phyloP scores from a whole-genome alignment of 306 rosid genomes.

The Fagus crenata region DNA sequence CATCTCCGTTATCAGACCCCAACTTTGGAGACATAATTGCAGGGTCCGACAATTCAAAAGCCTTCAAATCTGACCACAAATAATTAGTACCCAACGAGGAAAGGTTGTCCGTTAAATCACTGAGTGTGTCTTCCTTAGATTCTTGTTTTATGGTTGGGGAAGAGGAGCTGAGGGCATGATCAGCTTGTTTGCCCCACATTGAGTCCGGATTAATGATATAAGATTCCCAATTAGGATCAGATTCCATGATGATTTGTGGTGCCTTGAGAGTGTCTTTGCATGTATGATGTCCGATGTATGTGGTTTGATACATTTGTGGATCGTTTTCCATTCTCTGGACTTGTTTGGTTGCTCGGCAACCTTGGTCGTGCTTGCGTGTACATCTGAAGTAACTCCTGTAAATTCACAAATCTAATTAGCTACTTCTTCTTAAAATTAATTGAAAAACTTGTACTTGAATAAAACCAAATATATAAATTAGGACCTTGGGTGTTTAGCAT shows the following conservation, averaged over 20 bases:
- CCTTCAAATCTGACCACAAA: conserved; percentile 63
- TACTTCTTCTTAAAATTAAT: not conserved
- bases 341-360: conserved; percentile 65
- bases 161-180: not conserved
- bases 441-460: not conserved
- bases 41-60: conserved; percentile 39
- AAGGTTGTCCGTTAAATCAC: conserved; percentile 33
- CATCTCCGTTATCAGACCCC: conserved; percentile 26
- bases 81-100: conserved; percentile 20
- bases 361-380: conserved; percentile 61
- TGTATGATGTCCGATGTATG: conserved; percentile 75
- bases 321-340: conserved; percentile 54
- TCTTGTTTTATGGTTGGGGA: conserved; percentile 38
- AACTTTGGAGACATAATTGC: conserved; percentile 13
- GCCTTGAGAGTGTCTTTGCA: conserved; percentile 45
- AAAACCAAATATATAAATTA: not conserved
- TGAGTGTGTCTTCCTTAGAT: conserved; percentile 33
- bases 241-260: conserved; percentile 43
- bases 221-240: conserved; percentile 27
- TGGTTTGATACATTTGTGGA: conserved; percentile 48
- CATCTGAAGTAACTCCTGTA: conserved; percentile 82
- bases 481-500: conserved; percentile 74
- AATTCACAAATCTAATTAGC: not conserved
- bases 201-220: conserved; percentile 22
- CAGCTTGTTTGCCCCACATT: not conserved